A percentile compares a stretch with the other conserved stretches of the same genome.
phyloP scores from a whole-genome alignment of 2,329 filamentous ascomycete genomes.

The Botrytis medusae region DNA sequence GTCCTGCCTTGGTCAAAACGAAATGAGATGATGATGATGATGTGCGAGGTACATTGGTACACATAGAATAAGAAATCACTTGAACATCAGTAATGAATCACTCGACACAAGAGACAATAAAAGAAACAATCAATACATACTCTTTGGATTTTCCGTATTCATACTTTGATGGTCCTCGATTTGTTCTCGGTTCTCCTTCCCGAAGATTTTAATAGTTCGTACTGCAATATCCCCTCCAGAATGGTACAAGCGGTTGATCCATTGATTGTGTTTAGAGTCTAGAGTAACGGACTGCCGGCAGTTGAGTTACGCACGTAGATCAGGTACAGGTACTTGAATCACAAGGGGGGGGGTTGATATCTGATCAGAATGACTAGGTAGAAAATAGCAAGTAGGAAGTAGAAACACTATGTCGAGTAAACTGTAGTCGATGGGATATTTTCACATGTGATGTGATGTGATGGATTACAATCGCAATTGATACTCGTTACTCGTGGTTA shows the following conservation, averaged over 20 bases:
- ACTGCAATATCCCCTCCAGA: background rate
- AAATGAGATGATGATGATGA: background rate
- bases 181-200: background rate
- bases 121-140: background rate
- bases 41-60: background rate
- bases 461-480: background rate
- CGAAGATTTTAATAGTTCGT: background rate
- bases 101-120: background rate
- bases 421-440: background rate
- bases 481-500: background rate
- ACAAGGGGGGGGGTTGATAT: background rate
- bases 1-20: background rate
- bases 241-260: background rate
- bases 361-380: background rate
- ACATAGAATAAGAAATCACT: background rate
- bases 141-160: background rate
- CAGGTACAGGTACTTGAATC: background rate
- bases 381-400: too few species aligned
- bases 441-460: background rate
- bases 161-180: background rate
- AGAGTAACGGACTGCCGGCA: background rate
- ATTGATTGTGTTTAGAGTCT: background rate
- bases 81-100: background rate
- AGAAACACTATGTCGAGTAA: background rate
- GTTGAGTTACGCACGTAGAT: background rate